Evolutionary conservation across 768 basidiomycete genomes (phyloP), one percentile per base, ranked within the genome.

Genomic region (Butyriboletus loyo): DNA sequence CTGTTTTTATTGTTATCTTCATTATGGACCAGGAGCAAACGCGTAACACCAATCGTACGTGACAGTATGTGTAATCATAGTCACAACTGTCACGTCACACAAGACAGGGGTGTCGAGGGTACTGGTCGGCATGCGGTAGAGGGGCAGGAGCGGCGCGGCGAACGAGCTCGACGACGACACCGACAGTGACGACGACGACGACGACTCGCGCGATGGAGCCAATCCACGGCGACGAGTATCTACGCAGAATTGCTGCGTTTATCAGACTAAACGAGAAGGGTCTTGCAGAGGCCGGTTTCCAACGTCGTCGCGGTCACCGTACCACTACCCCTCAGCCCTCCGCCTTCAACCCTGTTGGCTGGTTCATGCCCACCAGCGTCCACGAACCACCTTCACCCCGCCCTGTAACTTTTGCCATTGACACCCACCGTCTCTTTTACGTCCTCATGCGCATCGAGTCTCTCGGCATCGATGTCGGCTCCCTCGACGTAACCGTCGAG

Each of bases 1-100:
- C 82, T 1, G 95, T 98, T 76, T 98, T 98, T 66, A 98, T 77
- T 25, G 92, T 96, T 72, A 98, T 81, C 82, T 92, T 92, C 87
- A 93, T 90, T 69, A 68, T 79, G 73, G 63, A 47, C 49, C 32
- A 54, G 59, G 54, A 53, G 45, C 57, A 58, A 63, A 38, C 46
- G 35, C 37, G 54, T 49, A 39, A 34, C 28, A 27, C 44, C 46
- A 25, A 15, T 37, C 13, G n/a, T 25, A 49, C 55, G 66, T 68
- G 65, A 58, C 50, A 55, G 41, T 46, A 56, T 48, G 55, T 52
- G 56, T 61, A 56, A 58, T 57, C 61, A 27, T 28, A 0, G 58
- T 66, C 63, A 69, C 62, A 9, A 8, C 6, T 35, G 54, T 65
- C 56, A 60, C 58, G 41, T 60, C 52, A 58, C 61, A 15, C 38